These are phyloP conservation scores for Euryodendron excelsum DNA, from an alignment of 148 eudicot genomes.

Conservation along the genomic window DNA sequence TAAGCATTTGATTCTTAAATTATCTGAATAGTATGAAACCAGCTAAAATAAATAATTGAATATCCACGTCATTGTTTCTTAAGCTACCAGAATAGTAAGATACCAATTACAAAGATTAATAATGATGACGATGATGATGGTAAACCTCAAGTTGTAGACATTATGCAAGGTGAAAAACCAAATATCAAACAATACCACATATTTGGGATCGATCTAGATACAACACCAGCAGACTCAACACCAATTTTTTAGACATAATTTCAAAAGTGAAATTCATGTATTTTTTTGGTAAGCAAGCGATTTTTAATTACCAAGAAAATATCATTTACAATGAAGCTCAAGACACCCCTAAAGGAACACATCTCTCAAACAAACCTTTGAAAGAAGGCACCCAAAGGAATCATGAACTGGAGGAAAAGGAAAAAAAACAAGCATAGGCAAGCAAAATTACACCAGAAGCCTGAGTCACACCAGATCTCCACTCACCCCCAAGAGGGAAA, in stretches of 20 bases:
- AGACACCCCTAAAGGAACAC: no score
- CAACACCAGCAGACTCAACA: not conserved
- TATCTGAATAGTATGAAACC: not conserved
- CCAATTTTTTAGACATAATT: not conserved
- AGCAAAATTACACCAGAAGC: no score
- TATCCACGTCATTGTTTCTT: not conserved
- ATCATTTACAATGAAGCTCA: no score
- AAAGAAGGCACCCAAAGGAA: no score
- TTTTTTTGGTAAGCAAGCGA: no score
- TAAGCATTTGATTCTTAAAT: not conserved
- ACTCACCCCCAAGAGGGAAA: no score
- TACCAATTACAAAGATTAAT: not conserved
- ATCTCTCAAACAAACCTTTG: no score
- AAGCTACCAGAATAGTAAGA: not conserved
- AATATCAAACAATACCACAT: not conserved
- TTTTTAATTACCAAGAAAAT: no score
- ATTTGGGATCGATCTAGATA: not conserved
- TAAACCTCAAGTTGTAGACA: not conserved
- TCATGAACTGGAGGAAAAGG: no score
- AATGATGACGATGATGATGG: conserved; percentile 1
- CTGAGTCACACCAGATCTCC: no score
- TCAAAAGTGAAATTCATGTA: no score
- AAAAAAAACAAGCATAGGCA: no score
- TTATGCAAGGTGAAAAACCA: not conserved
- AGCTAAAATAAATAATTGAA: not conserved